Percentiles rank a stretch among this genome's conserved stretches.
Conservation (phyloP, 352 stramenopile species). For the Phytophthora tubulina region DNA sequence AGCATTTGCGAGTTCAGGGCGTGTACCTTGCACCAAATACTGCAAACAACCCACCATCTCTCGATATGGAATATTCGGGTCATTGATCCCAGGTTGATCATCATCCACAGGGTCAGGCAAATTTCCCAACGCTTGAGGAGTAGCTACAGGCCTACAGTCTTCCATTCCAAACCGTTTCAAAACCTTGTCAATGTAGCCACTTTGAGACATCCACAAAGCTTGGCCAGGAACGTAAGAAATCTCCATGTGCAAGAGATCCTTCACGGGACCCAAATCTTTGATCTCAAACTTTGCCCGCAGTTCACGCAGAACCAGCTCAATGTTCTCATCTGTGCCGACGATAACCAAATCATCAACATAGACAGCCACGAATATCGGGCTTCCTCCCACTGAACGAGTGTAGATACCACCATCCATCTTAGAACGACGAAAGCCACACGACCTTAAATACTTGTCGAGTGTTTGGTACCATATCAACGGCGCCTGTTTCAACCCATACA, state of each 20-base stretch:
- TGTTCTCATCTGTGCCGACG: conserved; percentile 1
- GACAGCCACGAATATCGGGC: conserved; percentile 6
- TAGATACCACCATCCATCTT: conserved; percentile 18
- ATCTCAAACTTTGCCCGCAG: conserved; percentile 7
- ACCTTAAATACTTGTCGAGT: conserved; percentile 7
- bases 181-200: too few relatives aligned
- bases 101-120: background rate
- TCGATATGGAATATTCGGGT: too few relatives aligned
- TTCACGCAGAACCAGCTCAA: conserved; percentile 12
- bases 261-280: conserved; percentile 11
- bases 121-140: conserved; percentile 5
- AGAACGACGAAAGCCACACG: background rate
- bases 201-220: conserved; percentile 12
- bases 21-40: conserved; percentile 6
- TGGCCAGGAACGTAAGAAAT: conserved; percentile 3
- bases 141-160: conserved; percentile 2
- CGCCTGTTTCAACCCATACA: background rate
- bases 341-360: conserved; percentile 16
- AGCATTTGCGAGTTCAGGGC: conserved; percentile 9
- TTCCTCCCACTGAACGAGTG: background rate
- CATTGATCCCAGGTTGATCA: conserved; percentile 1
- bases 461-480: conserved; percentile 18
- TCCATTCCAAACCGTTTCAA: too few relatives aligned
- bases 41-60: conserved; percentile 6
- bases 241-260: conserved; percentile 10